phyloP scores from a whole-genome alignment of 495 filamentous ascomycete species.

The Penicillium verhagenii region DNA sequence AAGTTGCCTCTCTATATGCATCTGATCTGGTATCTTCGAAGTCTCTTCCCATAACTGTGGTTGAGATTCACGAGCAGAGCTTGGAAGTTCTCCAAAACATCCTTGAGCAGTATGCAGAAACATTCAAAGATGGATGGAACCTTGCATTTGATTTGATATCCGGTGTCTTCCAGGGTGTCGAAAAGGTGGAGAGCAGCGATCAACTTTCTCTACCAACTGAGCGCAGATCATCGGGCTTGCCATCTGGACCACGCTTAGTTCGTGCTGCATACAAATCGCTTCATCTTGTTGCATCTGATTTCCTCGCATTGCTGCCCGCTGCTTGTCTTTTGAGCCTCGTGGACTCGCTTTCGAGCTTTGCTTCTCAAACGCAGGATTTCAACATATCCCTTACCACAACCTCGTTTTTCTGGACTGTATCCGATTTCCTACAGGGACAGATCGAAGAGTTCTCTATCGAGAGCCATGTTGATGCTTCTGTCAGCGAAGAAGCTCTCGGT shows the following conservation, averaged over 20 bases:
- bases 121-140: conserved; percentile 77
- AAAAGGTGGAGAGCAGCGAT: conserved; percentile 21
- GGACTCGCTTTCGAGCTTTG: conserved; percentile 85
- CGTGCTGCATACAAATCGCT: conserved; percentile 82
- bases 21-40: conserved; percentile 24
- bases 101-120: conserved; percentile 86
- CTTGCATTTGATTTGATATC: conserved; percentile 81
- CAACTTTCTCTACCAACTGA: conserved; percentile 9
- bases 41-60: conserved; percentile 51
- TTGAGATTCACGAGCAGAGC: conserved; percentile 79
- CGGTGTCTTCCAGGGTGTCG: conserved; percentile 66
- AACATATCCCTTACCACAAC: conserved; percentile 94
- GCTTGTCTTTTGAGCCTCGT: conserved; percentile 79
- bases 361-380: conserved; percentile 81
- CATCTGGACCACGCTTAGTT: conserved; percentile 70
- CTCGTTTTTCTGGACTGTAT: conserved; percentile 93
- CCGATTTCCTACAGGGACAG: conserved; percentile 69
- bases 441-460: conserved; percentile 49
- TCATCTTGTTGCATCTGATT: conserved; percentile 93
- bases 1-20: conserved; percentile 52
- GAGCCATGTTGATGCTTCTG: conserved; percentile 33
- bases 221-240: conserved; percentile 32
- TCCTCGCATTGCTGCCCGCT: conserved; percentile 74
- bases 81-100: conserved; percentile 79
- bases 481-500: conserved; percentile 42